Base-by-base conservation (phyloP, 208 protist genomes). In the Trypanosoma brucei region DNA sequence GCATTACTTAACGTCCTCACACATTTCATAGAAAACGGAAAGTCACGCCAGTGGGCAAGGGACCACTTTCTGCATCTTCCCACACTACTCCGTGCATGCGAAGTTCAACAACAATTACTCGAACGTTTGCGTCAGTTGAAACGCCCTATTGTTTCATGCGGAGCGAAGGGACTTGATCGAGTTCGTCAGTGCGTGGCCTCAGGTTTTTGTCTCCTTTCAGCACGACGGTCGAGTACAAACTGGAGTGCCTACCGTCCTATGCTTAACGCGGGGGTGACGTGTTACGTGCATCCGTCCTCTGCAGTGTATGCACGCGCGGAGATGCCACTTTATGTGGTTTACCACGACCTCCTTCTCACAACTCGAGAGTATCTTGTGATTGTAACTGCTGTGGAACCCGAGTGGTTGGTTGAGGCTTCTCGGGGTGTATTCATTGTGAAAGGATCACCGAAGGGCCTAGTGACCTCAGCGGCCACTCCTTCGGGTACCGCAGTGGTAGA, bases 1-100 rank as follows among this genome's bases (percentile, higher is more conserved):
- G 99, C 99, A 7, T 78, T 99, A 7, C 76, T 99, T n/a, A 90
- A 99, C 75, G 92, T 99, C 13, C 99, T 98, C 68, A 86, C 98
- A 51, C 84, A 97, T 70, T 99, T 97, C 78, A 81, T 98, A 59
- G 68, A 85, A 2, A 87, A 99, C 59, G 70, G 88, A 3, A 93
- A 91, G 59, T 86, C 86, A 5, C 68, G 76, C 5, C 72, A 91
- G 64, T 99, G 98, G 98, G 97, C 96, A 65, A 79, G 79, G 34
- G 83, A 98, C 42, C 90, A 99, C 81, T 99, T 97, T 70, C 72
- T 99, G 11, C 97, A 99, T 70, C 66, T 68, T 35, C 97, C 98
- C 46, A 92, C 88, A 5, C 77, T 97, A 31, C 52, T 80, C 59
- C 70, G 91, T 46, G 97, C 96, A 1, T 63, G 82, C 61, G 98